Evolutionary conservation across 2,329 filamentous ascomycete genomes (phyloP), one percentile per base, ranked within the genome.

Genomic region (Thielaviopsis ethacetica): DNA sequence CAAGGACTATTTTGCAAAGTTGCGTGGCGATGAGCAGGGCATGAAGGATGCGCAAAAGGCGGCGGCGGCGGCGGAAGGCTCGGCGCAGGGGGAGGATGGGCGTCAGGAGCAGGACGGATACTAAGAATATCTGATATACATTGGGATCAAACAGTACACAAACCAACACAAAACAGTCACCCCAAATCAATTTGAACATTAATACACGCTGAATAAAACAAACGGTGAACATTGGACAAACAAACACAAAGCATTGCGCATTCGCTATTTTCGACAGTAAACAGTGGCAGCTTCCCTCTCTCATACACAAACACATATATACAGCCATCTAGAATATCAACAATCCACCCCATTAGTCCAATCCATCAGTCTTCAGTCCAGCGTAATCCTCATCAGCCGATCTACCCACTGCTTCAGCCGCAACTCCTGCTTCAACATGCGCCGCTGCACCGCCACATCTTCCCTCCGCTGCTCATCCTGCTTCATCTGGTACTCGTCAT

Each of bases 1-100:
- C 71, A 98, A 96, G 71, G 82, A 82, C 1, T 95, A 96, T 69
- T 98, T 98, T 77, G 91, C 91, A 56, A 91, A 93, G 73, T 72
- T 98, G 65, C 80, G 93, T 63, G 93, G 93, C 61, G 93, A 97
- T 70, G 87, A 89, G 52, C 75, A 86, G 65, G 86, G 76, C 0
- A 88, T 89, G 59, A 75, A 75, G 65, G 79, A 82, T 63, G 84
- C 83, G 0, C 78, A 77, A 15, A 76, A 78, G 58, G 75, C 73
- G 24, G 79, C 78, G 7, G 79, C 78, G 7, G 72, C 71, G 2
- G 70, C n/a, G n/a, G n/a, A n/a, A n/a, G n/a, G 67, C 26, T 68
- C 66, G 38, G 65, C 50, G 7, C 17, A 19, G 12, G 53, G 68
- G n/a, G 68, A 66, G 49, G 69, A 69, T 19, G 68, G 65, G 0